Evolutionary conservation across 805 yeast species (phyloP).

Genomic region (Candida suzukii): DNA sequence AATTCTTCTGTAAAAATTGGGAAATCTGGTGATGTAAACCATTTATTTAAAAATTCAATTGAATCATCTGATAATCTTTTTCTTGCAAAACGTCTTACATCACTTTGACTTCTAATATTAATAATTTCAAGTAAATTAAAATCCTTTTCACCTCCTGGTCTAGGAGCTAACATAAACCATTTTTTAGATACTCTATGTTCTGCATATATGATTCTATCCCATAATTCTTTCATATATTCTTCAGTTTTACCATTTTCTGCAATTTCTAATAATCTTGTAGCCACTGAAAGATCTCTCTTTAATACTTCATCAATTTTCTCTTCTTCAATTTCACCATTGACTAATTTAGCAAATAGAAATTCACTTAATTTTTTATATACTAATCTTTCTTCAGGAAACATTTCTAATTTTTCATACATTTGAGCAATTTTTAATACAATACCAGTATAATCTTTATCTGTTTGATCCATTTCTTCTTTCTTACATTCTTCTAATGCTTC

Average conservation of each 20-base stretch:
- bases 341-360: constrained; percentile 19
- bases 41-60: constrained; percentile 13
- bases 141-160: neutral
- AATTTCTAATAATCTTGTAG: constrained; percentile 19
- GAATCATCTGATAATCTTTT: constrained; percentile 13
- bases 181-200: constrained; percentile 13
- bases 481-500: constrained; percentile 66
- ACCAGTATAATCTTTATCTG: constrained; percentile 83
- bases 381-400: constrained; percentile 55
- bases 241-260: constrained; percentile 3
- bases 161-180: constrained; percentile 11
- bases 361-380: constrained; percentile 32
- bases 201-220: constrained; percentile 20
- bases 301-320: constrained; percentile 18
- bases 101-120: constrained; percentile 6
- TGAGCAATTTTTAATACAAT: constrained; percentile 82
- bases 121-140: constrained; percentile 15
- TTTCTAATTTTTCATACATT: constrained; percentile 67
- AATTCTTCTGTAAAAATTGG: constrained; percentile 72
- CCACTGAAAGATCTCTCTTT: constrained; percentile 21
- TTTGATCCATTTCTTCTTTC: constrained; percentile 42
- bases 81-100: constrained; percentile 14
- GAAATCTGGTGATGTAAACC: constrained; percentile 40
- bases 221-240: constrained; percentile 14
- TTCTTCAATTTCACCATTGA: constrained; percentile 17